Evolutionary conservation across 1,284 basidiomycete species (phyloP).

Genomic region (Schizopora paradoxa): DNA sequence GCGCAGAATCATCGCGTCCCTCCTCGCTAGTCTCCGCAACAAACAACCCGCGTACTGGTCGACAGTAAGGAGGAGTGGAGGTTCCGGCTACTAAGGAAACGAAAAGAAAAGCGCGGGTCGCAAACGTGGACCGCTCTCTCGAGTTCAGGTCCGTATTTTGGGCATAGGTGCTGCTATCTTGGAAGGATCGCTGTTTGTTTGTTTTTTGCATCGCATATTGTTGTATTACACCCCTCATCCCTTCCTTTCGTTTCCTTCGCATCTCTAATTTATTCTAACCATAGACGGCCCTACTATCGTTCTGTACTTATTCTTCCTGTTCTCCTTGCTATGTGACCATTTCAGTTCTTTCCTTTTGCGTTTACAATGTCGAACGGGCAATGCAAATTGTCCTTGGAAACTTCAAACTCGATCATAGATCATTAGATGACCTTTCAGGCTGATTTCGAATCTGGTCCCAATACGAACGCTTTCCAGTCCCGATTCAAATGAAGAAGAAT

Average conservation of each 20-base stretch:
- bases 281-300: no score
- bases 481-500: no score
- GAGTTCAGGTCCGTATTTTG: constrained; percentile 3
- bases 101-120: not conserved
- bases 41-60: constrained; percentile 68
- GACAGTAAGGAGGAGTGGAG: not conserved
- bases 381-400: not conserved
- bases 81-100: not conserved
- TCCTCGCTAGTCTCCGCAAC: constrained; percentile 78
- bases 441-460: not conserved
- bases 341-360: not conserved
- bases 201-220: not conserved
- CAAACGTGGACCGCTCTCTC: constrained; percentile 4
- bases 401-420: not conserved
- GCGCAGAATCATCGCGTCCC: constrained; percentile 71
- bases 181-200: not conserved
- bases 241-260: not conserved
- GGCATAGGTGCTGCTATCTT: constrained; percentile 1
- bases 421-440: not conserved
- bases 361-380: not conserved
- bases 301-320: no score
- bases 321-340: not conserved
- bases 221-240: not conserved
- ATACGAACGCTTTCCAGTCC: no score
- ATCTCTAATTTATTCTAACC: no score